Evolutionary conservation across 2,329 filamentous ascomycete genomes (phyloP), one percentile per base, ranked within the genome.

Genomic region (Trichoderma brevicompactum): DNA sequence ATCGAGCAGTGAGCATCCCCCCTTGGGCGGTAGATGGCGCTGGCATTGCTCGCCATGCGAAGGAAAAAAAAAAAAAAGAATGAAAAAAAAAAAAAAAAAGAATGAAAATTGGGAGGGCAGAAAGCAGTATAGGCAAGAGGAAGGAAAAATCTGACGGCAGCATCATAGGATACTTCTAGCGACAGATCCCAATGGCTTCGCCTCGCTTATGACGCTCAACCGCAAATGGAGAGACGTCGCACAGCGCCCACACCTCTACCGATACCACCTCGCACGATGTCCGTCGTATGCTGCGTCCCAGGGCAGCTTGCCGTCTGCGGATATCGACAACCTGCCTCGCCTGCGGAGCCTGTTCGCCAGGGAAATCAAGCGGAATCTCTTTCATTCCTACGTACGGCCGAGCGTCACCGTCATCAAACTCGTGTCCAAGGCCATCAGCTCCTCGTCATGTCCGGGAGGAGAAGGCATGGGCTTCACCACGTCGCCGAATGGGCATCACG

Each of bases 391-490:
- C 74, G 75, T 92, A 59, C 85, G 89, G 17, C 91, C 92, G 4
- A 84, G 78, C 66, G 83, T 85, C 72, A 94, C 89, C 6, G 81
- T 91, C 50, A 85, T 96, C 72, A 94, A 90, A 73, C 82, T 97
- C 59, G 88, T 96, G 12, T 95, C 92, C 43, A 92, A 89, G 56
- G 93, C 91, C 6, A 92, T 92, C 70, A 94, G 91, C 74, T 94
- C 92, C 0, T 92, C 91, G 1, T 92, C 92, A 23, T 90, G 89
- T 68, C 92, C 92, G 1, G 90, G 90, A 40, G 91, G 92, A 38
- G 92, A 96, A 76, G 92, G 92, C 52, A 92, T 96, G 79, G 90
- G 92, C 63, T 96, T 96, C 76, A 88, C 86, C 68, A 87, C 92
- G 66, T 96, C 92, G 2, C 87, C 91, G 6, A 87, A 85, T 62